These are phyloP conservation scores for Vanderwaltozyma yarrowii DNA, from an alignment of 805 yeast species.

Conservation along the genomic window DNA sequence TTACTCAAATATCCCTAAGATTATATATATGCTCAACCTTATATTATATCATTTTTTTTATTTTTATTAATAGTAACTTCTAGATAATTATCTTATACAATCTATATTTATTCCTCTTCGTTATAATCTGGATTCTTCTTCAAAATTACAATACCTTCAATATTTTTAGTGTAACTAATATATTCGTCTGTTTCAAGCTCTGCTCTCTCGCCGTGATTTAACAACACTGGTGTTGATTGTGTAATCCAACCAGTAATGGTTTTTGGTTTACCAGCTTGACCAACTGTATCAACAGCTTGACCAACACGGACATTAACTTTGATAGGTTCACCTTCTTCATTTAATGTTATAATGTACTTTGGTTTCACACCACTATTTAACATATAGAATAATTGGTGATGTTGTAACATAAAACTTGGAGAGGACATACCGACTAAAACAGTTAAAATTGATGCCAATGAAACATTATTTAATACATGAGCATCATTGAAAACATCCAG, in stretches of 20 bases:
- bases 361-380: slow-evolving; percentile 86
- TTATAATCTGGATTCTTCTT: slow-evolving; percentile 81
- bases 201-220: slow-evolving; percentile 92
- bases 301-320: slow-evolving; percentile 97
- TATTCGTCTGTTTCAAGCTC: slow-evolving; percentile 88
- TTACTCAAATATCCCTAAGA: no score
- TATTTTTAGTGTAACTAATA: slow-evolving; percentile 63
- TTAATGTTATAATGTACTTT: slow-evolving; percentile 84
- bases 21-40: no score
- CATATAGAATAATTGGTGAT: slow-evolving; percentile 78
- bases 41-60: no score
- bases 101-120: slow-evolving; percentile 38
- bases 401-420: slow-evolving; percentile 73
- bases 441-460: slow-evolving; percentile 82
- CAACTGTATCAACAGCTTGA: slow-evolving; percentile 97
- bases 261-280: slow-evolving; percentile 98
- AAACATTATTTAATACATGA: slow-evolving; percentile 74
- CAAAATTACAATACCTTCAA: slow-evolving; percentile 90
- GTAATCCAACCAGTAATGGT: slow-evolving; percentile 99
- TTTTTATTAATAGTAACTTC: neutral
- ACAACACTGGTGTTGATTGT: slow-evolving; percentile 90
- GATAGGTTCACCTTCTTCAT: slow-evolving; percentile 80
- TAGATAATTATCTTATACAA: neutral
- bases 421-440: slow-evolving; percentile 75
- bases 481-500: slow-evolving; percentile 86